These are phyloP conservation scores for Talaromyces proteolyticus DNA, from an alignment of 495 filamentous ascomycete species.

Conservation along the genomic window DNA sequence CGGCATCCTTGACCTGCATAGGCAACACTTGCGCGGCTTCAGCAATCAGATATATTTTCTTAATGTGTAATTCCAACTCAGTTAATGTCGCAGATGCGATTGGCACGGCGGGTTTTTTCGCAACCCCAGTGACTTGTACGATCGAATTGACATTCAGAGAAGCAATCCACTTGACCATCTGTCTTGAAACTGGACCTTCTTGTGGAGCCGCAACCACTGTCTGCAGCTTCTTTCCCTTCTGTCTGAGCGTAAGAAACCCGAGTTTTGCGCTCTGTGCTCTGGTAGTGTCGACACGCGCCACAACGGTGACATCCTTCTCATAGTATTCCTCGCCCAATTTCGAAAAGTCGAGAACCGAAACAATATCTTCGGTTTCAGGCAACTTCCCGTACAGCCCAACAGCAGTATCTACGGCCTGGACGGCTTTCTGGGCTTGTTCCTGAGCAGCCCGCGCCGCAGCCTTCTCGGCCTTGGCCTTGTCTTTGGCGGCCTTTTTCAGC, in stretches of 20 bases:
- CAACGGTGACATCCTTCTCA: constrained; percentile 71
- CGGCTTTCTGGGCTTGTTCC: constrained; percentile 44
- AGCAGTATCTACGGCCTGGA: constrained; percentile 58
- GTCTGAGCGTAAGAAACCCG: constrained; percentile 83
- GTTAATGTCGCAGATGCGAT: constrained; percentile 74
- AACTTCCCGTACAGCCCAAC: constrained; percentile 61
- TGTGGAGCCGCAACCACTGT: constrained; percentile 58
- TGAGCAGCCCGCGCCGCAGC: constrained; percentile 48
- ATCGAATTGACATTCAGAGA: constrained; percentile 74
- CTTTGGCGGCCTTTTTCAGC: constrained; percentile 62
- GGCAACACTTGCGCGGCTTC: constrained; percentile 60
- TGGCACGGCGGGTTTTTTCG: constrained; percentile 68
- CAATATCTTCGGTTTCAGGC: constrained; percentile 32
- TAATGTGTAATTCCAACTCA: constrained; percentile 73
- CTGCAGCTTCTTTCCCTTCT: constrained; percentile 78
- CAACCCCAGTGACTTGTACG: constrained; percentile 68
- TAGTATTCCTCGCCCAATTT: constrained; percentile 51
- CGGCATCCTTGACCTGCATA: constrained; percentile 64
- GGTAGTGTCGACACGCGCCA: constrained; percentile 81
- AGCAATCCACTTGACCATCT: constrained; percentile 89
- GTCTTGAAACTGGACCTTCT: constrained; percentile 51
- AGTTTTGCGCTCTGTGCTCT: constrained; percentile 87
- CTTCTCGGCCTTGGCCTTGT: constrained; percentile 61
- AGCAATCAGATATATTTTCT: constrained; percentile 70
- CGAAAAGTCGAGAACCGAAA: constrained; percentile 28